These are phyloP conservation scores for Dictyostelium firmibasis DNA, from an alignment of 78 protist genomes.

Conservation along the genomic window DNA sequence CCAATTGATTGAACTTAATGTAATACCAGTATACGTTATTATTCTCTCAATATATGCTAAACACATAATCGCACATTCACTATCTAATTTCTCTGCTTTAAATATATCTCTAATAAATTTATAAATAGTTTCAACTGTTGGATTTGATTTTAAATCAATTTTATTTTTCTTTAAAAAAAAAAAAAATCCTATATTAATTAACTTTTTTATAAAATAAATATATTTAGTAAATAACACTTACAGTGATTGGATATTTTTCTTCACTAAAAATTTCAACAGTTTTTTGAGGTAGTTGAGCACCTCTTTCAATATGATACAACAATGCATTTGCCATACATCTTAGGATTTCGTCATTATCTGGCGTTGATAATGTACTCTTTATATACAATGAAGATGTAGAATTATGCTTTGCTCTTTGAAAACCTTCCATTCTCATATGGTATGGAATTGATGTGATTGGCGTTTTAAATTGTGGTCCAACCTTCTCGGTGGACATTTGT, in stretches of 20 bases:
- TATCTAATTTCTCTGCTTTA: constrained; percentile 73
- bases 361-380: constrained; percentile 70
- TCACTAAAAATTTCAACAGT: constrained; percentile 70
- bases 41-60: constrained; percentile 84
- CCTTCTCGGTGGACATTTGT: constrained; percentile 65
- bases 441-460: constrained; percentile 64
- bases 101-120: constrained; percentile 75
- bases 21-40: constrained; percentile 54
- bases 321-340: constrained; percentile 74
- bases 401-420: constrained; percentile 70
- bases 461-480: constrained; percentile 76
- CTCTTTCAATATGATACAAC: constrained; percentile 66
- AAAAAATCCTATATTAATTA: background rate
- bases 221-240: constrained; percentile 6
- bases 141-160: constrained; percentile 43
- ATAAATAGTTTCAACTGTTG: constrained; percentile 75
- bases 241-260: constrained; percentile 78
- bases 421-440: constrained; percentile 75
- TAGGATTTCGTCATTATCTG: constrained; percentile 72
- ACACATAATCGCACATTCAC: constrained; percentile 85
- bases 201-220: too few relatives aligned
- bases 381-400: constrained; percentile 71
- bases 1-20: constrained; percentile 78
- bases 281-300: constrained; percentile 39
- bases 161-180: constrained; percentile 47